Percentiles rank a stretch among this genome's conserved stretches.
Conservation (phyloP, 768 basidiomycete genomes). For the Russula sp. region DNA sequence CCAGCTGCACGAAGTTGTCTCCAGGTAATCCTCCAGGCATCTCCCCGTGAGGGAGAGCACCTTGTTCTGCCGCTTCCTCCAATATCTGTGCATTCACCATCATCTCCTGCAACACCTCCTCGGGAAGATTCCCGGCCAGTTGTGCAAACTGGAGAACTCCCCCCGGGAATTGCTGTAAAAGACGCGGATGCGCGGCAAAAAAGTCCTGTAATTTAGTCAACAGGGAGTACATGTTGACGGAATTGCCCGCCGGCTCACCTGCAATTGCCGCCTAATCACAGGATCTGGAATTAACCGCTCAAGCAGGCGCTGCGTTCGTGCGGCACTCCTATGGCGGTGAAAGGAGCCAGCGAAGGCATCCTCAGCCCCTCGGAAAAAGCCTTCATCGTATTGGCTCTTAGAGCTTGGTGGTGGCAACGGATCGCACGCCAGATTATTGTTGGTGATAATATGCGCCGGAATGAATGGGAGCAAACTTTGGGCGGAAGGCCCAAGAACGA, state of each 20-base stretch:
- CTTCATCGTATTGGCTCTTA: constrained; percentile 54
- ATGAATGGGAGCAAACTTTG: constrained; percentile 64
- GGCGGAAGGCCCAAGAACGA: constrained; percentile 62
- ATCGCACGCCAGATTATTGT: constrained; percentile 67
- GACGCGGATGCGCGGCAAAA: constrained; percentile 47
- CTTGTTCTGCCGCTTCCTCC: constrained; percentile 17
- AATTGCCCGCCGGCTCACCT: constrained; percentile 30
- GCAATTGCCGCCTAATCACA: constrained; percentile 48
- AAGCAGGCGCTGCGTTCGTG: constrained; percentile 45
- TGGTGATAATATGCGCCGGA: constrained; percentile 45
- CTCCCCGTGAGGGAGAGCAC: constrained; percentile 16
- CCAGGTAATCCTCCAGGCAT: constrained; percentile 19
- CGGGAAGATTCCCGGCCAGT: constrained; percentile 19
- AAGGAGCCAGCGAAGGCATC: constrained; percentile 36
- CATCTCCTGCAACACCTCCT: constrained; percentile 16
- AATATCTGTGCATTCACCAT: constrained; percentile 13
- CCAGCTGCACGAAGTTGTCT: constrained; percentile 20
- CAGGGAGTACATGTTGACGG: background rate
- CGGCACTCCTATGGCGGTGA: constrained; percentile 32
- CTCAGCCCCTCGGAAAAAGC: constrained; percentile 67
- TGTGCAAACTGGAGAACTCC: constrained; percentile 47
- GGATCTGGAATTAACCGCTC: constrained; percentile 53
- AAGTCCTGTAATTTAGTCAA: constrained; percentile 32
- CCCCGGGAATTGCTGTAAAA: constrained; percentile 53
- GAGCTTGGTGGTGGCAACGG: constrained; percentile 70